These are phyloP conservation scores for Populus hybrid DNA, from an alignment of 441 rosid genomes.

Conservation along the genomic window DNA sequence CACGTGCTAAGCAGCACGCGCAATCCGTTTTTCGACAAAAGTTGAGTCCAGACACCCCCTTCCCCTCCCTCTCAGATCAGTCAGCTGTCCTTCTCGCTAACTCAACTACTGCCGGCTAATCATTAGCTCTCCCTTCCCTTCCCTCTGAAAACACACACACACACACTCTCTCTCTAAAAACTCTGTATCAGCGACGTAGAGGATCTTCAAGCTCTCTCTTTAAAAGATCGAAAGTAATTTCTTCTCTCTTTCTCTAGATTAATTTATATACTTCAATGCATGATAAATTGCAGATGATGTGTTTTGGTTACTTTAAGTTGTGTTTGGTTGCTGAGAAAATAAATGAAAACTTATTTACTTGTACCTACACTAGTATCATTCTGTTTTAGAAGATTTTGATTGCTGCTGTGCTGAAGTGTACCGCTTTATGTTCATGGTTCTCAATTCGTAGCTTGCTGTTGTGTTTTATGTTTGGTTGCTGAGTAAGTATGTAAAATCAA, in stretches of 20 bases:
- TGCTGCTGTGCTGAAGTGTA: not conserved
- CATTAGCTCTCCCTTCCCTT: not conserved
- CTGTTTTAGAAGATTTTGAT: not conserved
- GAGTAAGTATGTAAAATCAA: conserved; percentile 13
- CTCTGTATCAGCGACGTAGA: not conserved
- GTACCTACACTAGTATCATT: not conserved
- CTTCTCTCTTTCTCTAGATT: not conserved
- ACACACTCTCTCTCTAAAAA: not conserved
- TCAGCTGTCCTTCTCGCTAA: not conserved
- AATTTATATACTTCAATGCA: too few species aligned
- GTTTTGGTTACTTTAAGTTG: not conserved
- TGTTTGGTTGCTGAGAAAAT: not conserved
- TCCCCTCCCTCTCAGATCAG: not conserved
- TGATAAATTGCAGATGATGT: not conserved
- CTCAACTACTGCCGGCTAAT: not conserved
- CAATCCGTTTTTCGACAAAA: conserved; percentile 9
- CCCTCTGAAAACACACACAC: not conserved
- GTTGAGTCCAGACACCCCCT: not conserved
- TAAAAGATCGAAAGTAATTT: not conserved
- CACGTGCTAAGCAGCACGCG: conserved; percentile 25
- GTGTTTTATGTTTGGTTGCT: conserved; percentile 18
- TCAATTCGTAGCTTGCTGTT: not conserved
- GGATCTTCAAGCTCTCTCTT: not conserved
- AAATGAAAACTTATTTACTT: too few species aligned
- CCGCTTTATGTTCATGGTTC: not conserved